Evolutionary conservation across 2,329 filamentous ascomycete species (phyloP).

Genomic region (Diaporthe vexans): DNA sequence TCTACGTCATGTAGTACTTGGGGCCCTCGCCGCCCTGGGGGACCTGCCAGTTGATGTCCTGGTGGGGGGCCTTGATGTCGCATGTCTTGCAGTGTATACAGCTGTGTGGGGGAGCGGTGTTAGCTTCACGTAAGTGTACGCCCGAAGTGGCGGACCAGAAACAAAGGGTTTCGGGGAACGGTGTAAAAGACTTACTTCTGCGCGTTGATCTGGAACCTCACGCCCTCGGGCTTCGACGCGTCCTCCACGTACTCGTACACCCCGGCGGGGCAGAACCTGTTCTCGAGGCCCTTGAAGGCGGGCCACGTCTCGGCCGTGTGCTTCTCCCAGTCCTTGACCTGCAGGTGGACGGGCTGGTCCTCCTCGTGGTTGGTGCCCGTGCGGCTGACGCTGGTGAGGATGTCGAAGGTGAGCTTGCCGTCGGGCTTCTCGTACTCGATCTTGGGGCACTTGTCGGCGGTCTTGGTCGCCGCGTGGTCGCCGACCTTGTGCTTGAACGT

Average conservation of each 20-base stretch:
- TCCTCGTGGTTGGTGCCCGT: slow-evolving; percentile 99
- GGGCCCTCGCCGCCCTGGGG: slow-evolving; percentile 90
- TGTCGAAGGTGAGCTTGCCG: slow-evolving; percentile 94
- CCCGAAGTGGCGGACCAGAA: background rate
- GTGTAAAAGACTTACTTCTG: slow-evolving; percentile 82
- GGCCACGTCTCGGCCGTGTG: slow-evolving; percentile 89
- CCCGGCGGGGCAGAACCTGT: slow-evolving; percentile 95
- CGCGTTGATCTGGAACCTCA: slow-evolving; percentile 96
- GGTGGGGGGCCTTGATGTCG: slow-evolving; percentile 96
- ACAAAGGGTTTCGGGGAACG: background rate
- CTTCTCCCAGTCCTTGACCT: slow-evolving; percentile 94
- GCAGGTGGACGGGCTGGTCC: slow-evolving; percentile 95
- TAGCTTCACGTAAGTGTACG: background rate
- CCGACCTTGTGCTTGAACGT: slow-evolving; percentile 87
- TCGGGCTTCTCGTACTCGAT: slow-evolving; percentile 99
- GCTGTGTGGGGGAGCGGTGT: slow-evolving; percentile 63
- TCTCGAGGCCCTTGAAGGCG: slow-evolving; percentile 91
- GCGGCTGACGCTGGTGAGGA: slow-evolving; percentile 92
- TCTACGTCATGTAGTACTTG: slow-evolving; percentile 78
- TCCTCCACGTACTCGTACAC: slow-evolving; percentile 99
- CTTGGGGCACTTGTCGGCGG: slow-evolving; percentile 83
- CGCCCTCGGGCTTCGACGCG: slow-evolving; percentile 84
- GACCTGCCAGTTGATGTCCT: slow-evolving; percentile 98
- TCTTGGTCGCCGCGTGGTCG: slow-evolving; percentile 84
- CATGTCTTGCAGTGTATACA: slow-evolving; percentile 99